phyloP scores from a whole-genome alignment of 2,329 filamentous ascomycete species.

The Calycina marina region DNA sequence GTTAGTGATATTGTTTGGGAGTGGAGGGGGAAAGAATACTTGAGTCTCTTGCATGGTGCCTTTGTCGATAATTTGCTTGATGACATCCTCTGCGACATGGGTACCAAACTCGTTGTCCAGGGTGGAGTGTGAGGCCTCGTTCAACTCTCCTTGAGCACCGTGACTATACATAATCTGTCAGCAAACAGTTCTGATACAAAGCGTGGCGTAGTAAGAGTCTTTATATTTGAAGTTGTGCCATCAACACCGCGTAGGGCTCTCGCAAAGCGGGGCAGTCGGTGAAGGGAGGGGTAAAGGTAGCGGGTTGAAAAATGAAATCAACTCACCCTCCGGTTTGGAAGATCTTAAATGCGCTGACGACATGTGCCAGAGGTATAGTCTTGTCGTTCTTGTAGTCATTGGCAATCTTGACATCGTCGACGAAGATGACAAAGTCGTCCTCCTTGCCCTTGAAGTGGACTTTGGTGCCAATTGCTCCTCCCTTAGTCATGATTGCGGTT shows the following conservation, averaged over 20 bases:
- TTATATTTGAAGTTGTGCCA: background rate
- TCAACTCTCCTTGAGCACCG: constrained; percentile 66
- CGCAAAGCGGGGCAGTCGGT: background rate
- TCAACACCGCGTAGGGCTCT: background rate
- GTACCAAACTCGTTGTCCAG: constrained; percentile 85
- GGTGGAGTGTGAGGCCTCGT: constrained; percentile 57
- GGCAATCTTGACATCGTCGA: constrained; percentile 45
- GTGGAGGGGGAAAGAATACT: constrained; percentile 27
- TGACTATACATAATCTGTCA: constrained; percentile 39
- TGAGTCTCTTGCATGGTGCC: constrained; percentile 51
- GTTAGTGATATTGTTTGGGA: no score
- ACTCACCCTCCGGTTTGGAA: constrained; percentile 81
- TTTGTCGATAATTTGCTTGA: constrained; percentile 67
- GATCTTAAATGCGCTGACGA: constrained; percentile 78
- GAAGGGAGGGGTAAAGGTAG: constrained; percentile 1
- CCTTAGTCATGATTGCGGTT: constrained; percentile 33
- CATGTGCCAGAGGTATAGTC: constrained; percentile 65
- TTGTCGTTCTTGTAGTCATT: constrained; percentile 75
- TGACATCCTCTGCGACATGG: constrained; percentile 60
- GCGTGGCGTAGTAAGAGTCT: no score
- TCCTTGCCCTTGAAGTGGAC: constrained; percentile 54
- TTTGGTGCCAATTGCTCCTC: constrained; percentile 42
- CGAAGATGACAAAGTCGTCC: constrained; percentile 56
- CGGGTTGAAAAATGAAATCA: constrained; percentile 3
- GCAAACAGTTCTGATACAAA: background rate